A percentile compares a stretch with the other conserved stretches of the same genome.
phyloP scores from a whole-genome alignment of 2,329 filamentous ascomycete species.

The Ceratocystis variospora region DNA sequence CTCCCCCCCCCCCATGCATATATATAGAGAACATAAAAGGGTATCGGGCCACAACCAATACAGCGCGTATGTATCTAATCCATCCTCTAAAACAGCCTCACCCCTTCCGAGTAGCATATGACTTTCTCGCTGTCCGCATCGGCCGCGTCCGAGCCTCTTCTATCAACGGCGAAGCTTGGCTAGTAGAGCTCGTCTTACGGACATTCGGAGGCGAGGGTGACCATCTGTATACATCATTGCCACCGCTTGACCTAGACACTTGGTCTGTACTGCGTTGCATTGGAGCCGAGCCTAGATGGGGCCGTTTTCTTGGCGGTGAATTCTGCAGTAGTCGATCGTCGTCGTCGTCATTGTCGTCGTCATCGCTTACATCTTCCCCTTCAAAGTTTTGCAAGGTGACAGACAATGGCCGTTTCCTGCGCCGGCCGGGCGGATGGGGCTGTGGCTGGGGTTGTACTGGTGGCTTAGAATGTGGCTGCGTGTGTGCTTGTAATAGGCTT shows the following conservation, averaged over 20 bases:
- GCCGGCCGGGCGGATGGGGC: not conserved
- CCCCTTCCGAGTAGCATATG: not conserved
- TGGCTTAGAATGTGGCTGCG: conserved; percentile 8
- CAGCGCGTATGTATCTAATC: not conserved
- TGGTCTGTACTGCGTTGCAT: no score
- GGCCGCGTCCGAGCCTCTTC: not conserved
- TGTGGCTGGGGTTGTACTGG: conserved; percentile 1
- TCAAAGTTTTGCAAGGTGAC: not conserved
- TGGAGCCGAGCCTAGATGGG: not conserved
- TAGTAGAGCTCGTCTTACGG: not conserved
- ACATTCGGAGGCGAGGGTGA: conserved; percentile 3
- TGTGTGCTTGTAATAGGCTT: conserved; percentile 16
- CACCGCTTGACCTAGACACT: not conserved
- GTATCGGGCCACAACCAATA: not conserved
- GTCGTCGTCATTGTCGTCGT: conserved; percentile 11
- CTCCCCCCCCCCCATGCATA: not conserved
- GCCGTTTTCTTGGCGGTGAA: conserved; percentile 1
- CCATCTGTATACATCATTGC: conserved; percentile 7
- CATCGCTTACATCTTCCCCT: not conserved
- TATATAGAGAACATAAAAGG: not conserved
- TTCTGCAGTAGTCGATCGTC: conserved; percentile 5
- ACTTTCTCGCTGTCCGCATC: not conserved
- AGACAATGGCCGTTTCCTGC: not conserved
- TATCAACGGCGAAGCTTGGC: not conserved
- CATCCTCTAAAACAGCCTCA: not conserved